Evolutionary conservation across 1,284 basidiomycete genomes (phyloP), one percentile per base, ranked within the genome.

Genomic region (Abortiporus biennis): DNA sequence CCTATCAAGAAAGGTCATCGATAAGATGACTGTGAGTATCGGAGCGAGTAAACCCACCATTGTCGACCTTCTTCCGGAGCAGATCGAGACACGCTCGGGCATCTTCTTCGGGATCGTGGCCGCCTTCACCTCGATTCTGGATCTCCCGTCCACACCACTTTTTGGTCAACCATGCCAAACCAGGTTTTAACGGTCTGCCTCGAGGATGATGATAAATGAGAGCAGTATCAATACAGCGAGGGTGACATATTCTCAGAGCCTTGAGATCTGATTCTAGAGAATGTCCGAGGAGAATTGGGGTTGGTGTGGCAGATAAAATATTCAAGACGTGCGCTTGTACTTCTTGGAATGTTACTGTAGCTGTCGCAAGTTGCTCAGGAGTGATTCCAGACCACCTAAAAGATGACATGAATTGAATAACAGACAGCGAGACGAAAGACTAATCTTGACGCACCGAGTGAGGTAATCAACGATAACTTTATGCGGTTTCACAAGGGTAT

Each of bases 61-160:
- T 71, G 34, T 78, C 72, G 15, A 95, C 57, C 62, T 96, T 96
- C 58, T 85, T 80, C 56, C 74, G 74, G 16, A 96, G 59, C 17
- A 96, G 66, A 45, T 94, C 91, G 12, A 91, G 52, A 54, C 91
- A 93, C 0, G 92, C 86, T 9, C 80, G 69, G 0, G 93, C 92
- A 52, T 96, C 93, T 59, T 96, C 92, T 54, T 90, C 85, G 1
- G 91, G 89, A 54, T 95, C 87, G 59, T 96, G 92, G 0, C 93
- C 93, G 1, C 81, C 79, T 24, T 80, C 80, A 0, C 80, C 81
- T 0, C 72, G 67, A 0, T 73, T 76, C 62, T 97, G 93, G 38
- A 97, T 96, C 50, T 90, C 86, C 37, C 82, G 75, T 4, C 76
- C 77, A 42, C 90, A 82, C 89, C 91, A 95, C 58, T 89, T 92